Evolutionary conservation across 257 asterid species (phyloP).

Genomic region (Gentiana straminea): DNA sequence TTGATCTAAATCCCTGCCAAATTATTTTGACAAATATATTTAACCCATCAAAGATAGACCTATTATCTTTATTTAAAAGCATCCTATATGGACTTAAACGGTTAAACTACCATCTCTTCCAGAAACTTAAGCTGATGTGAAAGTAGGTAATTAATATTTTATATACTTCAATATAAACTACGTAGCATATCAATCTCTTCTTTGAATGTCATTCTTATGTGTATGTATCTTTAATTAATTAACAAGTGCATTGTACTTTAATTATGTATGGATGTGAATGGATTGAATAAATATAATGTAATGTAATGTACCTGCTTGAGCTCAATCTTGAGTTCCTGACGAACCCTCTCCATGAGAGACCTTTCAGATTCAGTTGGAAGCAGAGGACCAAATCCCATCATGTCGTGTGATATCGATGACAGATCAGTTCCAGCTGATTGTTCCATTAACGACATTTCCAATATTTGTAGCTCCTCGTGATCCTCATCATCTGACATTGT

Average conservation of each 20-base stretch:
- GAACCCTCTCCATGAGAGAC: conserved; percentile 88
- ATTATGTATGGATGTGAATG: not conserved
- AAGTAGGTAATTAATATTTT: no score
- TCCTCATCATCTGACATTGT: conserved; percentile 98
- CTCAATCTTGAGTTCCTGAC: conserved; percentile 87
- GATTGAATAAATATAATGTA: not conserved
- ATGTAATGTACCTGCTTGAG: conserved; percentile 62
- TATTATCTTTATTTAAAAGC: no score
- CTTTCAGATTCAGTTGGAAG: conserved; percentile 96
- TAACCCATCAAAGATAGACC: no score
- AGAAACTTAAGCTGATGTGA: no score
- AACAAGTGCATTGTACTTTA: no score
- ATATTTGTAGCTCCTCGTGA: conserved; percentile 27
- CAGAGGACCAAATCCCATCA: conserved; percentile 88
- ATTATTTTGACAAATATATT: not conserved
- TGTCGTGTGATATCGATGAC: conserved; percentile 25
- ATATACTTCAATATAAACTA: no score
- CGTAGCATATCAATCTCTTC: no score
- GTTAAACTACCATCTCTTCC: no score
- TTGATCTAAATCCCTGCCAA: conserved; percentile 84
- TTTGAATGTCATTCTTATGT: no score
- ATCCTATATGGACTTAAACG: no score
- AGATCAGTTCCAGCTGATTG: conserved; percentile 52
- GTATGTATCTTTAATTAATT: no score
- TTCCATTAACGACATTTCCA: conserved; percentile 59